Evolutionary conservation across 495 filamentous ascomycete genomes (phyloP).

Genomic region (Penicillium crystallinum): DNA sequence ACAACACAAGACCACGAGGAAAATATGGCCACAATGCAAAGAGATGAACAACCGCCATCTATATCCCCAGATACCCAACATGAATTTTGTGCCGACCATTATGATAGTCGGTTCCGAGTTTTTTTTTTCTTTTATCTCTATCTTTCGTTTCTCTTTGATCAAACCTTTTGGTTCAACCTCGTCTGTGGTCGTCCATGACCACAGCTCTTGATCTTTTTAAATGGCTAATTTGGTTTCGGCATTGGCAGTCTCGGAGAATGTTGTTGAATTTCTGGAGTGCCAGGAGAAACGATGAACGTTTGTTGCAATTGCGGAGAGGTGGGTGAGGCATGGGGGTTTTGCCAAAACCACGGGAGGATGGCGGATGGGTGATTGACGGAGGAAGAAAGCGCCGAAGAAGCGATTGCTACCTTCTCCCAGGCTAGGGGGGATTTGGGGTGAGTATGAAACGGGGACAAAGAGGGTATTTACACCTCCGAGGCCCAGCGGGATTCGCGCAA

Average conservation of each 20-base stretch:
- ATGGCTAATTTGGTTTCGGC: not conserved
- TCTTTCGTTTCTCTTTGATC: not conserved
- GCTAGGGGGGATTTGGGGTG: not conserved
- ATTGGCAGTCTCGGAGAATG: not conserved
- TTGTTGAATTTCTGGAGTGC: conserved; percentile 9
- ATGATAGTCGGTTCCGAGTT: not conserved
- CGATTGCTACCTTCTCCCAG: not conserved
- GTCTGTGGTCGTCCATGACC: conserved; percentile 3
- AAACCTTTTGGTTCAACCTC: not conserved
- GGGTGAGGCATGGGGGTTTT: not conserved
- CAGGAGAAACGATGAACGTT: not conserved
- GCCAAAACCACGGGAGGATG: not conserved
- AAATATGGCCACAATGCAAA: conserved; percentile 8
- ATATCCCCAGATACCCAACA: not conserved
- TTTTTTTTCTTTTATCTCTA: not conserved
- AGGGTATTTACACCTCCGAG: conserved; percentile 36
- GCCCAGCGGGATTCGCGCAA: conserved; percentile 84
- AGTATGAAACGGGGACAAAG: no score
- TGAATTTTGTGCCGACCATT: not conserved
- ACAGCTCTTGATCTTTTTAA: not conserved
- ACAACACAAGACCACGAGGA: conserved; percentile 1
- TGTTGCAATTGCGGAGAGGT: not conserved
- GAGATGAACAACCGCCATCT: conserved; percentile 1
- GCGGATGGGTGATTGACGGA: not conserved
- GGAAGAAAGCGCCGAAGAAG: not conserved